These are phyloP conservation scores for Conoideocrella luteorostrata DNA, from an alignment of 2,329 filamentous ascomycete genomes.

Conservation along the genomic window DNA sequence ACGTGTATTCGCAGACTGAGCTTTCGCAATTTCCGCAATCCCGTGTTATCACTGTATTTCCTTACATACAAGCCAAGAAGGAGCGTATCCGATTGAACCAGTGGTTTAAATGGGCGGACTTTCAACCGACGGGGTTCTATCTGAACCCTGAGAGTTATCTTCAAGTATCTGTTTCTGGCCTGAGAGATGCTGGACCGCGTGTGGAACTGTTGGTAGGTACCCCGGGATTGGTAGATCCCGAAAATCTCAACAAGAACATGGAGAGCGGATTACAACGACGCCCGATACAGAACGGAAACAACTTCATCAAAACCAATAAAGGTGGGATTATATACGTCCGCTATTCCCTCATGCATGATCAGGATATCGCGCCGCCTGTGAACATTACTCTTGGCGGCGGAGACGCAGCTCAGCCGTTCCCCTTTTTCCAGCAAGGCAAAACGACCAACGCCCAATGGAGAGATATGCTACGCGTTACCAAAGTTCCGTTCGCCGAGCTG, in stretches of 20 bases:
- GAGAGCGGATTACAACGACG: too few species aligned
- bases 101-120: slow-evolving; percentile 4
- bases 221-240: neutral
- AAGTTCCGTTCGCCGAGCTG: slow-evolving; percentile 8
- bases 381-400: neutral
- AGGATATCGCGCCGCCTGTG: neutral
- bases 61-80: neutral
- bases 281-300: neutral
- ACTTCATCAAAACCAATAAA: neutral
- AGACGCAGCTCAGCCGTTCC: slow-evolving; percentile 5
- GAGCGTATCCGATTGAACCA: slow-evolving; percentile 4
- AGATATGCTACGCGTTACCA: neutral
- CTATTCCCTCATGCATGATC: slow-evolving; percentile 2
- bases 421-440: slow-evolving; percentile 4
- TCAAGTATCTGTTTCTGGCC: neutral
- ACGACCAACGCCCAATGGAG: slow-evolving; percentile 8
- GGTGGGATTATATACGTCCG: slow-evolving; percentile 10
- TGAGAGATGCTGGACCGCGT: neutral
- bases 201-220: slow-evolving; percentile 4
- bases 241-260: neutral
- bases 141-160: neutral
- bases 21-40: neutral
- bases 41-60: neutral
- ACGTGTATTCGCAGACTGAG: too few species aligned
- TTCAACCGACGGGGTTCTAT: slow-evolving; percentile 6